These are phyloP conservation scores for Scortechinia acanthostroma DNA, from an alignment of 2,329 filamentous ascomycete genomes.

Conservation along the genomic window DNA sequence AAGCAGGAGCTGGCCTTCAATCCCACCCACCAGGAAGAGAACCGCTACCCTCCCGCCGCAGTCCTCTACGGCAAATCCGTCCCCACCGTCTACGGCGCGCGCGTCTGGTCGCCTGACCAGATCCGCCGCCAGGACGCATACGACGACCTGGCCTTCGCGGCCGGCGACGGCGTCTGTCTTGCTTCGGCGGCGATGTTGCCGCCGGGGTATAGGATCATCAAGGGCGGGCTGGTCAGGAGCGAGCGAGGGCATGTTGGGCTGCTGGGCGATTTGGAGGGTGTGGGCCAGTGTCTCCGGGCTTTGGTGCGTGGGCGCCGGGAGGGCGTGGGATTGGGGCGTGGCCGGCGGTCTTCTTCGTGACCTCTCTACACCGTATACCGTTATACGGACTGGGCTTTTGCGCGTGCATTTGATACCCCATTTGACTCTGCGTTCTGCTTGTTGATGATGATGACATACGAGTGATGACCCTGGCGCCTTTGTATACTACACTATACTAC, in stretches of 20 bases:
- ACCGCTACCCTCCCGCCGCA: constrained; percentile 74
- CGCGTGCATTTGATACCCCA: not conserved
- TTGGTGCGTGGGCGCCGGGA: constrained; percentile 60
- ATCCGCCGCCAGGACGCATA: constrained; percentile 75
- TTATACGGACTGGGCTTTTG: not conserved
- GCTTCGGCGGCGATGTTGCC: constrained; percentile 81
- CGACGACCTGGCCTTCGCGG: constrained; percentile 78
- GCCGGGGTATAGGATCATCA: constrained; percentile 67
- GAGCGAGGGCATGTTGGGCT: constrained; percentile 84
- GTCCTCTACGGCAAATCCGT: constrained; percentile 82
- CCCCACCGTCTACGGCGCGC: constrained; percentile 77
- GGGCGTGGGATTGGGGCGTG: constrained; percentile 70
- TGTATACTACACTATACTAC: too few species aligned
- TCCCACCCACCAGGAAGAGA: constrained; percentile 49
- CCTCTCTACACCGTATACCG: not conserved
- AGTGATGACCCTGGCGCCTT: too few species aligned
- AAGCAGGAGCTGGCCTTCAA: constrained; percentile 66
- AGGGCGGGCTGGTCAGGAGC: constrained; percentile 68
- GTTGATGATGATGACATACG: too few species aligned
- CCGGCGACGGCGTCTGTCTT: constrained; percentile 82
- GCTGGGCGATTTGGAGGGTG: constrained; percentile 74
- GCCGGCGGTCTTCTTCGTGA: constrained; percentile 3
- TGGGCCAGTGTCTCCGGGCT: constrained; percentile 68
- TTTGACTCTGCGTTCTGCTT: too few species aligned
- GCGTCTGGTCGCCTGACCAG: constrained; percentile 64